These are phyloP conservation scores for Apiospora pterosperma DNA, from an alignment of 2,329 filamentous ascomycete genomes.

Conservation along the genomic window DNA sequence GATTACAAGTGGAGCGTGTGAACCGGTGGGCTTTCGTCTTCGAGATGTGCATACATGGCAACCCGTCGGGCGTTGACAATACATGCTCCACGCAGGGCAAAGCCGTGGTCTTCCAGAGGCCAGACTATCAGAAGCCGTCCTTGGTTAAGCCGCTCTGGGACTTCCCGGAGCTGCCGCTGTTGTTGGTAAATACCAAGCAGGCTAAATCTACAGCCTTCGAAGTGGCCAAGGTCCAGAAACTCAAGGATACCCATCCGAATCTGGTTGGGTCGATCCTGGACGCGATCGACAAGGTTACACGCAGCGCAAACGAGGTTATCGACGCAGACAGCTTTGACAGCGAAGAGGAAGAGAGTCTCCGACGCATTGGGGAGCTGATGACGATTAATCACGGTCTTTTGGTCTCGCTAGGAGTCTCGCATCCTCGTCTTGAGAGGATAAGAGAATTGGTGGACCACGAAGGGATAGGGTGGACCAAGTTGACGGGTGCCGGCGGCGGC, in stretches of 20 bases:
- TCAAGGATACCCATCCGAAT: conserved; percentile 69
- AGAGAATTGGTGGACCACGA: conserved; percentile 87
- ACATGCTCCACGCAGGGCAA: conserved; percentile 93
- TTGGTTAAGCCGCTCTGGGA: conserved; percentile 73
- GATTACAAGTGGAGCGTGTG: conserved; percentile 87
- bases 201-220: conserved; percentile 81
- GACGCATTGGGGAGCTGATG: conserved; percentile 81
- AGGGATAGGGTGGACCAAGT: conserved; percentile 92
- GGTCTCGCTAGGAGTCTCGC: conserved; percentile 88
- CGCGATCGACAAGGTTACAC: conserved; percentile 73
- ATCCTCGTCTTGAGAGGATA: conserved; percentile 87
- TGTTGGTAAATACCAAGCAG: conserved; percentile 87
- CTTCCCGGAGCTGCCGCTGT: conserved; percentile 87
- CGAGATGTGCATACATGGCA: conserved; percentile 96
- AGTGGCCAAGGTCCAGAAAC: conserved; percentile 76
- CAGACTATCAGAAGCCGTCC: conserved; percentile 74
- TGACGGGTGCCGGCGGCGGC: conserved; percentile 92
- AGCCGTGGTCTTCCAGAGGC: conserved; percentile 84
- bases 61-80: conserved; percentile 95
- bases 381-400: conserved; percentile 91
- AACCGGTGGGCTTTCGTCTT: conserved; percentile 97
- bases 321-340: conserved; percentile 65
- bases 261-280: conserved; percentile 80
- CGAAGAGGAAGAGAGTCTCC: conserved; percentile 59
- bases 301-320: conserved; percentile 52